Conservation (phyloP, 805 yeast genomes). For the Ogataea allantospora region DNA sequence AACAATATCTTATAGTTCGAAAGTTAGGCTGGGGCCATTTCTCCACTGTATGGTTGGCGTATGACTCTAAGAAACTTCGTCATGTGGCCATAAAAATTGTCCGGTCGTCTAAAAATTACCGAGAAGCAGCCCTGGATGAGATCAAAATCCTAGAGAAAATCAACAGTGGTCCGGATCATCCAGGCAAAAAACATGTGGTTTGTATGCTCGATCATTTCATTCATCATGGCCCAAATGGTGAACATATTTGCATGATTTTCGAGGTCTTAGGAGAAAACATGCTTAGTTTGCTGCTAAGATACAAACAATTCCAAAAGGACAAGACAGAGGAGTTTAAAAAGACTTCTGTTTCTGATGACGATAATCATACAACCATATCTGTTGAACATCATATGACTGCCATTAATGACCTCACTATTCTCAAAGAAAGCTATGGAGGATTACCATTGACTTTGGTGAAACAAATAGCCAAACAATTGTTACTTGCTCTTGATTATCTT, state of each 20-base stretch:
- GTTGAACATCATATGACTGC: conserved; percentile 24
- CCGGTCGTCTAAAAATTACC: conserved; percentile 49
- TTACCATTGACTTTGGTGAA: conserved; percentile 54
- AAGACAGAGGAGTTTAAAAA: conserved; percentile 28
- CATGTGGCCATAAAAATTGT: conserved; percentile 67
- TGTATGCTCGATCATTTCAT: conserved; percentile 54
- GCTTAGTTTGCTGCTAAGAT: conserved; percentile 48
- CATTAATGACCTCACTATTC: conserved; percentile 34
- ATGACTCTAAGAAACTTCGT: conserved; percentile 34
- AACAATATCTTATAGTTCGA: conserved; percentile 47
- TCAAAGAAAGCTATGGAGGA: conserved; percentile 47
- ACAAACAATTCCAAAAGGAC: conserved; percentile 38
- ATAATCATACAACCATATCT: conserved; percentile 8
- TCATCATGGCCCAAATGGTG: conserved; percentile 61
- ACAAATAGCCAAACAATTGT: conserved; percentile 54
- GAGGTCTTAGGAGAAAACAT: conserved; percentile 64
- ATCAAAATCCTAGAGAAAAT: conserved; percentile 45
- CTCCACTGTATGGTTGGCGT: conserved; percentile 69
- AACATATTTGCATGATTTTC: conserved; percentile 64
- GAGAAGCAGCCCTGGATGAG: conserved; percentile 67
- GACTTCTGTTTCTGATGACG: conserved; percentile 11
- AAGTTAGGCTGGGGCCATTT: conserved; percentile 75
- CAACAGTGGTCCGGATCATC: conserved; percentile 37
- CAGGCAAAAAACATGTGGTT: conserved; percentile 53
- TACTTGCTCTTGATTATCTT: conserved; percentile 54